phyloP scores from a whole-genome alignment of 345 rosid species.

The Theobroma cacao region DNA sequence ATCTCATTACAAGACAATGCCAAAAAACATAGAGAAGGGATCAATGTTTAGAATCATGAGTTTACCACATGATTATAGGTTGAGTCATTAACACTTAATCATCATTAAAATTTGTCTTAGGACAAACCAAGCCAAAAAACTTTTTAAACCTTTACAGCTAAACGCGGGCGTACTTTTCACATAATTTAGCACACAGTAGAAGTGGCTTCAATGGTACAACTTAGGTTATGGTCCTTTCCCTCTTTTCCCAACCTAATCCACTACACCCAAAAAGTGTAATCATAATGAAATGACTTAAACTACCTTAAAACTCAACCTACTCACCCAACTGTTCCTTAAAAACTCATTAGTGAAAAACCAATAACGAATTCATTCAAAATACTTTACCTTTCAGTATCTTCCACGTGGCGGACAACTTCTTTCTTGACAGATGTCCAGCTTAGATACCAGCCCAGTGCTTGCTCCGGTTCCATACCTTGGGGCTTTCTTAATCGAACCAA shows the following conservation, averaged over 20 bases:
- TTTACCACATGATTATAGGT: neutral
- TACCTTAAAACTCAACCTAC: neutral
- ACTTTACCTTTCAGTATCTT: neutral
- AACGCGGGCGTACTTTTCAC: neutral
- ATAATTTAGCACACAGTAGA: neutral
- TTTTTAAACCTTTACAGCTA: slow-evolving; percentile 11
- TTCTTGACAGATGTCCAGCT: neutral
- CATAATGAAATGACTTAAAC: slow-evolving; percentile 10
- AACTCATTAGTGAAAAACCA: neutral
- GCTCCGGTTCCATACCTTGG: neutral
- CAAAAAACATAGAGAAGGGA: neutral
- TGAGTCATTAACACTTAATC: neutral
- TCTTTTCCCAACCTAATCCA: neutral
- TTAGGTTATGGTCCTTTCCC: neutral
- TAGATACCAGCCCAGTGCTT: neutral
- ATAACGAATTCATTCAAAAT: neutral
- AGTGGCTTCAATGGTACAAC: neutral
- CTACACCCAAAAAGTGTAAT: neutral
- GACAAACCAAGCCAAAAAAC: neutral
- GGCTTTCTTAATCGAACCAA: neutral
- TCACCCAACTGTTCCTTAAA: neutral
- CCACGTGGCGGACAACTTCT: neutral
- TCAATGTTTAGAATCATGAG: neutral
- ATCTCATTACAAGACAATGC: neutral
- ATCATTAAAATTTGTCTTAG: slow-evolving; percentile 1